These are phyloP conservation scores for Xanthoparmelia taractica DNA, from an alignment of 495 filamentous ascomycete species.

Conservation along the genomic window DNA sequence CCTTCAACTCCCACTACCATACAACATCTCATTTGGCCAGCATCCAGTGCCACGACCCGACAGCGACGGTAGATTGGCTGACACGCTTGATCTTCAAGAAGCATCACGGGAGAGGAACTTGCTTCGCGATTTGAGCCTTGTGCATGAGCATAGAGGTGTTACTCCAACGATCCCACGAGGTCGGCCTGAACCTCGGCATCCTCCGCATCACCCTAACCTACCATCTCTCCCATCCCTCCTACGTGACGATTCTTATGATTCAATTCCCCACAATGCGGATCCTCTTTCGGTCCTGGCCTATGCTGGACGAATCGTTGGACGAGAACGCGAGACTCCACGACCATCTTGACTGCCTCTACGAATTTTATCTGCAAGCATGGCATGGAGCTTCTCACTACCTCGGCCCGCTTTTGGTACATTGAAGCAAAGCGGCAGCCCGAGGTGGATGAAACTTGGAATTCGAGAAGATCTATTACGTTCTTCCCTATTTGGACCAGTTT, in stretches of 20 bases:
- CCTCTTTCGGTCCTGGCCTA: constrained; percentile 24
- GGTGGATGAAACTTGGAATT: background rate
- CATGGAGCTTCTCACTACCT: background rate
- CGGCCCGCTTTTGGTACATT: background rate
- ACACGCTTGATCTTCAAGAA: constrained; percentile 15
- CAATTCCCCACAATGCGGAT: constrained; percentile 11
- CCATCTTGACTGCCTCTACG: background rate
- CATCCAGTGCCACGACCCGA: constrained; percentile 13
- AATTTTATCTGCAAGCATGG: background rate
- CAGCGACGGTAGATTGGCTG: constrained; percentile 12
- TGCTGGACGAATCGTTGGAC: constrained; percentile 16
- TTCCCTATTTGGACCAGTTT: background rate
- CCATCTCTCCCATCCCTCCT: constrained; percentile 8
- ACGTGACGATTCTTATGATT: constrained; percentile 11
- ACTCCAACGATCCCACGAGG: constrained; percentile 2
- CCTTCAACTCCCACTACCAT: constrained; percentile 14
- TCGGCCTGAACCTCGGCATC: constrained; percentile 9
- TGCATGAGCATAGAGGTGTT: background rate
- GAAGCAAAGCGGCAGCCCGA: background rate
- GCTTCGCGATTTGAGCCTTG: constrained; percentile 12
- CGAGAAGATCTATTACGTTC: background rate
- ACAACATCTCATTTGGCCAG: constrained; percentile 15
- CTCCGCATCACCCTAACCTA: background rate
- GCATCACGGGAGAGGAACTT: constrained; percentile 6
- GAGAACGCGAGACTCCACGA: constrained; percentile 1